phyloP scores from a whole-genome alignment of 2,329 filamentous ascomycete genomes.

The Dichotomopilus funicola region DNA sequence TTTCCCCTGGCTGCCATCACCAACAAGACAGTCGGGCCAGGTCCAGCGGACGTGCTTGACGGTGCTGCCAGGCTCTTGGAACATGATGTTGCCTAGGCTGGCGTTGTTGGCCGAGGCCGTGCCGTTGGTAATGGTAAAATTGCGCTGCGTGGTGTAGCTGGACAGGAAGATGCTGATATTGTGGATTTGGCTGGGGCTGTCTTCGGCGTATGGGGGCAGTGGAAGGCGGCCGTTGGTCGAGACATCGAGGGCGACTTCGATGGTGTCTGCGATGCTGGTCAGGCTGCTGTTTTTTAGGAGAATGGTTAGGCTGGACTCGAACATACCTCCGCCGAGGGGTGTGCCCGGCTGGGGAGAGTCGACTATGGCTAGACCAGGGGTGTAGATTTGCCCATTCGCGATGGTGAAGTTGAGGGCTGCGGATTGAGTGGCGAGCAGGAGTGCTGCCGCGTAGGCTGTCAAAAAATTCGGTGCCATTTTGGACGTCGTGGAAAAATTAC shows the following conservation, averaged over 20 bases:
- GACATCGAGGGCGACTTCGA: constrained; percentile 62
- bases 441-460: constrained; percentile 4
- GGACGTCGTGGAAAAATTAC: not conserved
- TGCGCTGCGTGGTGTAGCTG: constrained; percentile 55
- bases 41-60: constrained; percentile 69
- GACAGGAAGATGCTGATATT: constrained; percentile 63
- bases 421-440: constrained; percentile 9
- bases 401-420: constrained; percentile 47
- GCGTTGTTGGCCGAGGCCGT: constrained; percentile 45
- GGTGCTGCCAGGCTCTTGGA: constrained; percentile 57
- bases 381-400: constrained; percentile 61
- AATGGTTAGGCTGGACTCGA: not conserved
- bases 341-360: constrained; percentile 60
- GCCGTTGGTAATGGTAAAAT: constrained; percentile 59
- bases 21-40: constrained; percentile 63
- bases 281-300: not conserved
- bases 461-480: constrained; percentile 11
- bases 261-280: constrained; percentile 35
- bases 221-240: constrained; percentile 58
- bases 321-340: constrained; percentile 55
- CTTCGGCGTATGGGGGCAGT: constrained; percentile 49
- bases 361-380: constrained; percentile 60
- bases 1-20: constrained; percentile 48
- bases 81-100: constrained; percentile 56
- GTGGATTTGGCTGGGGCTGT: constrained; percentile 51